These are phyloP conservation scores for Pseudogymnoascus sp. DNA, from an alignment of 2,329 filamentous ascomycete genomes.

Conservation along the genomic window DNA sequence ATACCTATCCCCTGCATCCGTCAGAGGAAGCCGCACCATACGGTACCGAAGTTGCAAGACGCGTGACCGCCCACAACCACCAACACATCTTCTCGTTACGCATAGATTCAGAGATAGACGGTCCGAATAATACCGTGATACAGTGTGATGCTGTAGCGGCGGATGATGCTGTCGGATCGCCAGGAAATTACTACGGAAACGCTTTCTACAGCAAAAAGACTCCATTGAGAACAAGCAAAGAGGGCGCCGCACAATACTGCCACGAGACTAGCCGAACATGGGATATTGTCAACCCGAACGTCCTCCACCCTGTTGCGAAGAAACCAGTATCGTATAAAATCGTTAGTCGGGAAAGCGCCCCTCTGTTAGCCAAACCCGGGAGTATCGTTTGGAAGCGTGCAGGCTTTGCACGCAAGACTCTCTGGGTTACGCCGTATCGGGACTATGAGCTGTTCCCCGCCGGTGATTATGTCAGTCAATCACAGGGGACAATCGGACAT, in stretches of 20 bases:
- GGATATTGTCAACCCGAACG: conserved; percentile 83
- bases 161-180: conserved; percentile 68
- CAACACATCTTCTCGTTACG: conserved; percentile 92
- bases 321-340: conserved; percentile 86
- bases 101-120: conserved; percentile 81
- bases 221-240: conserved; percentile 62
- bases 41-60: conserved; percentile 85
- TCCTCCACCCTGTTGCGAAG: conserved; percentile 77
- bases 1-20: conserved; percentile 77
- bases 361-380: conserved; percentile 71
- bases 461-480: conserved; percentile 56
- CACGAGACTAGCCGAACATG: conserved; percentile 73
- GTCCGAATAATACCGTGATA: conserved; percentile 76
- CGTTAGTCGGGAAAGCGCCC: conserved; percentile 76
- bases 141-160: conserved; percentile 69
- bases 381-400: conserved; percentile 63
- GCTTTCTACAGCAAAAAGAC: conserved; percentile 83
- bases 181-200: conserved; percentile 83
- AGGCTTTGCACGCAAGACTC: conserved; percentile 51
- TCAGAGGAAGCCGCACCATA: conserved; percentile 79
- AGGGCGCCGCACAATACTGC: conserved; percentile 73
- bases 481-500: conserved; percentile 41
- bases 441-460: conserved; percentile 55
- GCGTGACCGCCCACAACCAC: conserved; percentile 92
- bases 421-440: conserved; percentile 51